These are phyloP conservation scores for Cercophora sp. DNA, from an alignment of 495 filamentous ascomycete species.

Conservation along the genomic window DNA sequence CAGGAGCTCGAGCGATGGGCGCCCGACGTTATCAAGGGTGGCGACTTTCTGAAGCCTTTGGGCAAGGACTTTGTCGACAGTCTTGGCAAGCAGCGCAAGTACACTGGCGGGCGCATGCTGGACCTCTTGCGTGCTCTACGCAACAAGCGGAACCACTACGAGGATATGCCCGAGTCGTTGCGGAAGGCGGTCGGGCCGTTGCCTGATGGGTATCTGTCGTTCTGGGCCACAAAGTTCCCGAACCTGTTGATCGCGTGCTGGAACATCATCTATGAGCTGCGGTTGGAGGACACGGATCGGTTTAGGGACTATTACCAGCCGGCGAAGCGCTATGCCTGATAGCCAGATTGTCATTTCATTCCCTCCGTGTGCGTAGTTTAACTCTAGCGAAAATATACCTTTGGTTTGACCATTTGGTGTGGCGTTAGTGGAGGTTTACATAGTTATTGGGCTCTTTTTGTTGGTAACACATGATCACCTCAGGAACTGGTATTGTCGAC, in stretches of 20 bases:
- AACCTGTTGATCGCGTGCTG: constrained; percentile 78
- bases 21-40: constrained; percentile 32
- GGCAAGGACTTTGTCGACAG: constrained; percentile 79
- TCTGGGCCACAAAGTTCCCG: constrained; percentile 81
- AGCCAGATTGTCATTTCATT: too few species aligned
- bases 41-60: constrained; percentile 73
- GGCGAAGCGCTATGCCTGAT: not conserved
- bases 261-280: constrained; percentile 61
- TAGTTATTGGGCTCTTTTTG: too few species aligned
- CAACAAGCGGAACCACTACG: constrained; percentile 96
- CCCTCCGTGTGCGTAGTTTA: too few species aligned
- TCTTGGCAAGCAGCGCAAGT: constrained; percentile 92
- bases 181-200: constrained; percentile 75
- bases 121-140: constrained; percentile 84
- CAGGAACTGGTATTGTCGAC: too few species aligned
- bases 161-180: constrained; percentile 78
- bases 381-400: too few species aligned
- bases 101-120: constrained; percentile 74
- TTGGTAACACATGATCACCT: too few species aligned
- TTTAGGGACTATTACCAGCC: constrained; percentile 71
- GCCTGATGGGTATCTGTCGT: constrained; percentile 79
- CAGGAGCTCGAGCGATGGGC: constrained; percentile 50
- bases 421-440: too few species aligned
- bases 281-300: constrained; percentile 61
- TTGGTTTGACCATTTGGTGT: too few species aligned